These are phyloP conservation scores for Yamadazyma mexicana DNA, from an alignment of 1,139 yeast species.

Conservation along the genomic window DNA sequence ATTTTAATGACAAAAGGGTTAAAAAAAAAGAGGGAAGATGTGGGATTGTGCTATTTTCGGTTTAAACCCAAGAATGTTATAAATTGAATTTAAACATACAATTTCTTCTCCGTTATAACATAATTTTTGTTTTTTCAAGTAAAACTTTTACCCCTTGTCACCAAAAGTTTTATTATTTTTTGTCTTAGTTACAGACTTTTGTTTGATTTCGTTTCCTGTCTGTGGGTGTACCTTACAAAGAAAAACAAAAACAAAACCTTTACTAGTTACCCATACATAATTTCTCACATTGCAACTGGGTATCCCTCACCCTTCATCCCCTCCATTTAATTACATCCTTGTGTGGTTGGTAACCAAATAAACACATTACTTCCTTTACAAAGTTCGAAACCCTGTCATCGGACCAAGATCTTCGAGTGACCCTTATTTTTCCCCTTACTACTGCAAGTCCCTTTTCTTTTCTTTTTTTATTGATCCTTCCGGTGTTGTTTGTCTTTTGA, in stretches of 20 bases:
- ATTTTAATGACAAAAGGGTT: not conserved
- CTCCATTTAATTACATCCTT: too few species aligned
- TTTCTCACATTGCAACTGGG: not conserved
- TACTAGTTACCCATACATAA: not conserved
- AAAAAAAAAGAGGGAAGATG: not conserved
- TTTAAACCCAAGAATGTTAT: not conserved
- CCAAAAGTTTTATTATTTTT: not conserved
- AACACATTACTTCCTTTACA: too few species aligned
- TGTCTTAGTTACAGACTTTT: too few species aligned
- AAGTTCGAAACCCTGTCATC: too few species aligned
- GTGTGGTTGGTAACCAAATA: too few species aligned
- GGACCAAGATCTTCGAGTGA: too few species aligned
- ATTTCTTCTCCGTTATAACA: not conserved
- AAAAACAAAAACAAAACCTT: not conserved
- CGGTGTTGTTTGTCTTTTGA: not conserved
- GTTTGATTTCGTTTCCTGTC: too few species aligned
- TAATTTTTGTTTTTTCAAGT: not conserved
- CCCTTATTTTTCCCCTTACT: too few species aligned
- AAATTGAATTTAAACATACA: slow-evolving; percentile 3
- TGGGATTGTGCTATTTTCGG: not conserved
- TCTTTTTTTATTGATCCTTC: not conserved
- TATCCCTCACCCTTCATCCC: too few species aligned
- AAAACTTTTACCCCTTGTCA: not conserved
- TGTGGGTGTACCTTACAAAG: not conserved
- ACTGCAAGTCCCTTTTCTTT: too few species aligned